Evolutionary conservation across 129 eudicot species (phyloP), one percentile per base, ranked within the genome.

Genomic region (Helichrysum umbraculigerum): DNA sequence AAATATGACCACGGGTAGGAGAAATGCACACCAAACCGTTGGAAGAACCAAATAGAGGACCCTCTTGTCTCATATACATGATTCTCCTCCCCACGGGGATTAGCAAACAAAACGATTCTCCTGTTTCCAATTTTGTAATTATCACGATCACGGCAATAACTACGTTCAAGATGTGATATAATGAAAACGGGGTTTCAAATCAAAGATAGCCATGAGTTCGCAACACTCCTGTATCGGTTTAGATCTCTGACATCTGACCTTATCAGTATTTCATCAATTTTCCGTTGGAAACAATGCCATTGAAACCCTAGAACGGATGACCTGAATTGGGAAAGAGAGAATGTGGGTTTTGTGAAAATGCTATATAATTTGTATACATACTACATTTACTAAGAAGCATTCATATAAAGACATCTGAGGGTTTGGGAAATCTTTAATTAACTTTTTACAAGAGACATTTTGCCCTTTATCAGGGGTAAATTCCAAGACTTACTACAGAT

Each of bases 141-240:
- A 21, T 37, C 54, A 3, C 16, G 15, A 32, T 32, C 34, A 32
- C 34, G 3, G 34, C 3, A 32, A 32, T 32, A 32, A 32, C 33
- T 67, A 37, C 37, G 54, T 19, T 37, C 9, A 9, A 67, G 33
- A 67, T 67, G 72, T 12, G 72, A 19, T 67, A 37, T 67, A 42
- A 67, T 67, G 33, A 67, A 67, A 17, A 34, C 29, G 2, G 17
- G 15, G 7, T 1, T 7, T n/a, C 30, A 7, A 51, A 67, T 19
- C 54, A 37, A 37, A 67, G 15, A 20, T 34, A 21, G 5, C 72
- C 72, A 67, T 19, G 56, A 10, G n/a, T 67, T 67, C 19, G 33
- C 19, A 19, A 67, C 33, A 6, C 50, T 67, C 72, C 54, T 67
- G 72, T n/a, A 67, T 34, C 54, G 72, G 72, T 37, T 37, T 52